These are phyloP conservation scores for Strobilomyces dryophilus DNA, from an alignment of 768 basidiomycete genomes.

Conservation along the genomic window DNA sequence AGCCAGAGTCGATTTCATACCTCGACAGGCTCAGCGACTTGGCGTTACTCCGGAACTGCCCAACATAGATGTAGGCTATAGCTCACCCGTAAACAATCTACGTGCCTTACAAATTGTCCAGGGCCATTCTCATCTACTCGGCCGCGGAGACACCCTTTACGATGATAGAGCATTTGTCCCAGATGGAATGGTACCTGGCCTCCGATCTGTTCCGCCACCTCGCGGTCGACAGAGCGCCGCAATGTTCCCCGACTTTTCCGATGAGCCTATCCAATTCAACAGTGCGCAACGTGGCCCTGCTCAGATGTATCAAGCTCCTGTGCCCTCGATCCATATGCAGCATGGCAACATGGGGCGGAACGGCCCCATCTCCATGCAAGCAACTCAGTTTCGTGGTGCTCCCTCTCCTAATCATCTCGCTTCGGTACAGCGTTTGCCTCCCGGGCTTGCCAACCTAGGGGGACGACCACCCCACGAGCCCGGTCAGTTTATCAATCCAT, in stretches of 20 bases:
- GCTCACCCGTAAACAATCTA: slow-evolving; percentile 24
- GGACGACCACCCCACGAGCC: slow-evolving; percentile 80
- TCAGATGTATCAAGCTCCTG: slow-evolving; percentile 50
- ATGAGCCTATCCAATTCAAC: slow-evolving; percentile 62
- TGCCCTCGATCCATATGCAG: slow-evolving; percentile 47
- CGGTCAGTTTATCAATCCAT: slow-evolving; percentile 48
- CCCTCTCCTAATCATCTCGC: slow-evolving; percentile 57
- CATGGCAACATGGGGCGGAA: slow-evolving; percentile 49
- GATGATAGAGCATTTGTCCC: slow-evolving; percentile 79
- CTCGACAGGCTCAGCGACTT: slow-evolving; percentile 26
- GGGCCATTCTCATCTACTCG: slow-evolving; percentile 36
- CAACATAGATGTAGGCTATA: slow-evolving; percentile 24
- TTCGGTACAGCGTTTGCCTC: slow-evolving; percentile 62
- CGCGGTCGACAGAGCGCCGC: slow-evolving; percentile 53
- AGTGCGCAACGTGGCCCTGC: slow-evolving; percentile 55
- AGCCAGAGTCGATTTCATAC: slow-evolving; percentile 5
- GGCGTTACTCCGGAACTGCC: slow-evolving; percentile 22
- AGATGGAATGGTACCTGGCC: slow-evolving; percentile 82
- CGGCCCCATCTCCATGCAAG: slow-evolving; percentile 52
- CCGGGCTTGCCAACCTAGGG: slow-evolving; percentile 78
- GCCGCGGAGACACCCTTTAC: slow-evolving; percentile 64
- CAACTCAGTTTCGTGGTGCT: slow-evolving; percentile 63
- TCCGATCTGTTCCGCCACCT: slow-evolving; percentile 62
- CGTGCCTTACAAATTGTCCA: slow-evolving; percentile 42
- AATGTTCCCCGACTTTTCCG: slow-evolving; percentile 55